Evolutionary conservation across 2,329 filamentous ascomycete species (phyloP).

Genomic region (Aureobasidium sp.): DNA sequence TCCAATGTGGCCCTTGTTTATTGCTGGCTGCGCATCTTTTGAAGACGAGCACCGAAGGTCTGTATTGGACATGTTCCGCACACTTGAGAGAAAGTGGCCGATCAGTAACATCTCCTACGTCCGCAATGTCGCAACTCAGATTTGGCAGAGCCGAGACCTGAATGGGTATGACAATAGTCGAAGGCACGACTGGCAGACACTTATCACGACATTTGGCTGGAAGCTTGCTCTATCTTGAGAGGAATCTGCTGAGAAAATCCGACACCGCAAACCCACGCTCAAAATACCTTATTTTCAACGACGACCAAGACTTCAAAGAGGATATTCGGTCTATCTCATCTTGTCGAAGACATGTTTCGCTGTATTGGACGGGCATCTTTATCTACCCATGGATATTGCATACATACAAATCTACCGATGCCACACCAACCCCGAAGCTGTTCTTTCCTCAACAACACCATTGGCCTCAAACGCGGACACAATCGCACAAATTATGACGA

Average conservation of each 20-base stretch:
- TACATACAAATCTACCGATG: too few relatives aligned
- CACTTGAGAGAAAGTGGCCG: not conserved
- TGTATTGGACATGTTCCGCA: conserved; percentile 4
- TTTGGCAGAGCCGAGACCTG: conserved; percentile 1
- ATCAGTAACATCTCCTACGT: not conserved
- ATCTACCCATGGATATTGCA: too few relatives aligned
- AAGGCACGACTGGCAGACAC: conserved; percentile 1
- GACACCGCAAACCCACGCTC: not conserved
- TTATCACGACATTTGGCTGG: conserved; percentile 5
- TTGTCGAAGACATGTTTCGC: too few relatives aligned
- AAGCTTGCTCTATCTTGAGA: conserved; percentile 3
- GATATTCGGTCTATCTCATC: too few relatives aligned
- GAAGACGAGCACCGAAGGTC: not conserved
- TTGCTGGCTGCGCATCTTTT: not conserved
- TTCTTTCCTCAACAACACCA: too few relatives aligned
- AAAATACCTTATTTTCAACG: not conserved
- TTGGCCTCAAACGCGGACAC: too few relatives aligned
- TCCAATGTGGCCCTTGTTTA: conserved; percentile 6
- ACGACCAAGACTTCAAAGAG: too few relatives aligned
- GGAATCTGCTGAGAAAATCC: not conserved
- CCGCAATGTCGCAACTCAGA: not conserved
- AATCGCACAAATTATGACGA: too few relatives aligned
- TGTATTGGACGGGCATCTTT: too few relatives aligned
- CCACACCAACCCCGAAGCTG: too few relatives aligned
- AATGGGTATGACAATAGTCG: not conserved